Percentiles rank a stretch among this genome's conserved stretches.
These are phyloP conservation scores for Thelonectria olida DNA, from an alignment of 2,329 filamentous ascomycete species.

Conservation along the genomic window DNA sequence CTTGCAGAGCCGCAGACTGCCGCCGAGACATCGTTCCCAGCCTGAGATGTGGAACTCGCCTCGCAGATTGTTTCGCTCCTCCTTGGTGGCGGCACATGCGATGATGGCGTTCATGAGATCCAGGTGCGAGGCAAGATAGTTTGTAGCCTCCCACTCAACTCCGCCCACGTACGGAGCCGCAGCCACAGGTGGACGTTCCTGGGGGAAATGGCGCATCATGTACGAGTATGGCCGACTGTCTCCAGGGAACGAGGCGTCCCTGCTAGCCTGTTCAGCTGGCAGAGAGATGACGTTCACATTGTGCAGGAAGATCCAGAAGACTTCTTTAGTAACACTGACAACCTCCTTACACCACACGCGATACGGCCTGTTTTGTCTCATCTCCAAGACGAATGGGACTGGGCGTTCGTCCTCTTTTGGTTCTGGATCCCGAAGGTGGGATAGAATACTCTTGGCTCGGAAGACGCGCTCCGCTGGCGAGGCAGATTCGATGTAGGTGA, in stretches of 20 bases:
- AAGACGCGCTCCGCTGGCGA: slow-evolving; percentile 67
- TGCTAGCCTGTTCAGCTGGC: slow-evolving; percentile 53
- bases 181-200: slow-evolving; percentile 86
- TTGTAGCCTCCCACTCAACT: slow-evolving; percentile 98
- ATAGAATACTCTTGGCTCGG: slow-evolving; percentile 78
- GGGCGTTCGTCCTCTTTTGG: slow-evolving; percentile 80
- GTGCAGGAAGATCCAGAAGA: slow-evolving; percentile 99
- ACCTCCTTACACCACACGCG: slow-evolving; percentile 95
- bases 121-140: slow-evolving; percentile 91
- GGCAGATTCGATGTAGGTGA: slow-evolving; percentile 83
- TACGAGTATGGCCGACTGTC: slow-evolving; percentile 61
- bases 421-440: slow-evolving; percentile 82
- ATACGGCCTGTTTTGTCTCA: slow-evolving; percentile 88
- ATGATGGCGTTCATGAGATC: slow-evolving; percentile 93
- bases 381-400: slow-evolving; percentile 87
- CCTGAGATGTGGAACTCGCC: slow-evolving; percentile 82
- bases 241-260: slow-evolving; percentile 43
- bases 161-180: slow-evolving; percentile 96
- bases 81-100: slow-evolving; percentile 75
- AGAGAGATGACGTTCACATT: slow-evolving; percentile 87
- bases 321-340: slow-evolving; percentile 92
- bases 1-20: slow-evolving; percentile 88
- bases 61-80: slow-evolving; percentile 82
- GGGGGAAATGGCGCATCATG: slow-evolving; percentile 80
- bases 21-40: slow-evolving; percentile 90